Evolutionary conservation across 2,329 filamentous ascomycete genomes (phyloP).

Genomic region (Madurella mycetomatis): DNA sequence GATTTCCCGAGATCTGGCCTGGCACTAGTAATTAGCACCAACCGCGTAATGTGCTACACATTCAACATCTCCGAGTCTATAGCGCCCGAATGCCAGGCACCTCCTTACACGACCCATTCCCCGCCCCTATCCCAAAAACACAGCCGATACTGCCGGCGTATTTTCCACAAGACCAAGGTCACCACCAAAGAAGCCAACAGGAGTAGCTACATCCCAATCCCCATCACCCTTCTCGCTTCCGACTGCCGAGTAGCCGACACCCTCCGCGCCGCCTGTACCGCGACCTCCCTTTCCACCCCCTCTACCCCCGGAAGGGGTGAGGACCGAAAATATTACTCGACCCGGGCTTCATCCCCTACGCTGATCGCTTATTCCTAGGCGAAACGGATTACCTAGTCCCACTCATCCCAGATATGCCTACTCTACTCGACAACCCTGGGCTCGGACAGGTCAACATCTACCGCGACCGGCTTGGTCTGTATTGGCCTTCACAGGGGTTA

Average conservation of each 20-base stretch:
- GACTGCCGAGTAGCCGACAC: not conserved
- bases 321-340: no score
- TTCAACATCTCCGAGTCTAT: no score
- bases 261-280: not conserved
- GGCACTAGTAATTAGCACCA: no score
- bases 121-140: not conserved
- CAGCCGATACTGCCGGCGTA: slow-evolving; percentile 8
- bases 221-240: not conserved
- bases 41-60: no score
- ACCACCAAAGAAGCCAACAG: not conserved
- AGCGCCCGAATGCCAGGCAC: no score
- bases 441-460: not conserved
- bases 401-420: not conserved
- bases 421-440: not conserved
- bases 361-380: slow-evolving; percentile 5
- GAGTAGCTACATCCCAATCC: not conserved
- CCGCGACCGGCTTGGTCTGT: not conserved
- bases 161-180: not conserved
- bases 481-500: no score
- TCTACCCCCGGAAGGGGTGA: no score
- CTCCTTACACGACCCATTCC: no score
- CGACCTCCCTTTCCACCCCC: no score
- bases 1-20: slow-evolving; percentile 4
- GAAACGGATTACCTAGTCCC: slow-evolving; percentile 8
- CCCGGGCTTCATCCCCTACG: not conserved